Evolutionary conservation across 2,329 filamentous ascomycete genomes (phyloP).

Genomic region (Rhynchosporium secalis): DNA sequence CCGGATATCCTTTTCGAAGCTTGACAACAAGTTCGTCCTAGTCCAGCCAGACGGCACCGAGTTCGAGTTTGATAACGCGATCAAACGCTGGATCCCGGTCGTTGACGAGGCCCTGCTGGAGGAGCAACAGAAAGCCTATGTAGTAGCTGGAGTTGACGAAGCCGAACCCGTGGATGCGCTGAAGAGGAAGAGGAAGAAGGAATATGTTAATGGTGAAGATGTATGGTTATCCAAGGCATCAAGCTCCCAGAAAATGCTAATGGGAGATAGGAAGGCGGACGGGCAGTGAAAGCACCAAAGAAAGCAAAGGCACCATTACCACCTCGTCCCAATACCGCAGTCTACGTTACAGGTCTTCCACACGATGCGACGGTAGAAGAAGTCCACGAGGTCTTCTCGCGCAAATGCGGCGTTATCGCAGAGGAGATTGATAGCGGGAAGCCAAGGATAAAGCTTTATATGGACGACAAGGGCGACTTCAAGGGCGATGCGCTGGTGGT

Average conservation of each 20-base stretch:
- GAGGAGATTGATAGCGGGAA: slow-evolving; percentile 89
- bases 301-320: slow-evolving; percentile 40
- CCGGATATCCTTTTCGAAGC: slow-evolving; percentile 82
- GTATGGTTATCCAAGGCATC: slow-evolving; percentile 41
- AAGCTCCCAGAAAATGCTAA: slow-evolving; percentile 18
- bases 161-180: slow-evolving; percentile 49
- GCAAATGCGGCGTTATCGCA: slow-evolving; percentile 85
- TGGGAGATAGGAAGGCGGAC: slow-evolving; percentile 35
- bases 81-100: slow-evolving; percentile 74
- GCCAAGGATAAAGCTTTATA: slow-evolving; percentile 92
- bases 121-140: slow-evolving; percentile 62
- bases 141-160: slow-evolving; percentile 59
- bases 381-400: slow-evolving; percentile 78
- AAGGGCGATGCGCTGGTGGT: slow-evolving; percentile 93
- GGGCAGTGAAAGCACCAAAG: slow-evolving; percentile 39
- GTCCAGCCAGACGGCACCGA: slow-evolving; percentile 83
- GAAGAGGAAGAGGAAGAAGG: slow-evolving; percentile 54
- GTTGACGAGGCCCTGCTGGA: slow-evolving; percentile 62
- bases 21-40: slow-evolving; percentile 78
- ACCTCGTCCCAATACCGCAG: slow-evolving; percentile 73
- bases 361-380: slow-evolving; percentile 76
- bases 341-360: slow-evolving; percentile 90
- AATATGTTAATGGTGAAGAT: slow-evolving; percentile 50
- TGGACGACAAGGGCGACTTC: slow-evolving; percentile 76
- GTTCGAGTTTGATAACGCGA: slow-evolving; percentile 73